Percentiles rank a stretch among this genome's conserved stretches.
Conservation (phyloP, 768 basidiomycete species). For the Hygrophoropsis aurantiaca region DNA sequence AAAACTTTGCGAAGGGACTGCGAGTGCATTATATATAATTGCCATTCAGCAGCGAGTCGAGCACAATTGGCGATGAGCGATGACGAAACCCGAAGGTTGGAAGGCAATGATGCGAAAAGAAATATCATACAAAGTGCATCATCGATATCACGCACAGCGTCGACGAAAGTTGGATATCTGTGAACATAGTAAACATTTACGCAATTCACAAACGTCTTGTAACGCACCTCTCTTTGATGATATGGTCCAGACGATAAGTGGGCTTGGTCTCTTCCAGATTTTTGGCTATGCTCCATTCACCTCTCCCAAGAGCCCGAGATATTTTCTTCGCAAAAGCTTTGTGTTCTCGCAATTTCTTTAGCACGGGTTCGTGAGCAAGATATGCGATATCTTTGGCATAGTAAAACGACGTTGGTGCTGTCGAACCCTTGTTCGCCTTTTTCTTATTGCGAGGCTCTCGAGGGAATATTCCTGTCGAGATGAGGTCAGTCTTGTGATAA, state of each 20-base stretch:
- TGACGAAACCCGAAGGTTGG: slow-evolving; percentile 77
- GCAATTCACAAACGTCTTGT: background rate
- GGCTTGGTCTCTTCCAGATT: slow-evolving; percentile 93
- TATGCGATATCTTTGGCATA: slow-evolving; percentile 98
- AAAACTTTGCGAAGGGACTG: slow-evolving; percentile 86
- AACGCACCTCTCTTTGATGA: slow-evolving; percentile 92
- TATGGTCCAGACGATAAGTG: slow-evolving; percentile 88
- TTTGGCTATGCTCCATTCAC: slow-evolving; percentile 95
- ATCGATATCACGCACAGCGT: slow-evolving; percentile 94
- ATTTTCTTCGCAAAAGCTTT: slow-evolving; percentile 98
- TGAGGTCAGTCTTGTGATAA: slow-evolving; percentile 8
- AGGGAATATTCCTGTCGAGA: slow-evolving; percentile 83
- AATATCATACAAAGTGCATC: slow-evolving; percentile 95
- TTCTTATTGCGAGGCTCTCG: slow-evolving; percentile 92
- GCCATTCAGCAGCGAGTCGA: slow-evolving; percentile 92
- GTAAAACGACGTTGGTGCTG: slow-evolving; percentile 96
- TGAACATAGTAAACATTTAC: slow-evolving; percentile 10
- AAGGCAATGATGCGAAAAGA: slow-evolving; percentile 89
- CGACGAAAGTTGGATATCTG: slow-evolving; percentile 96
- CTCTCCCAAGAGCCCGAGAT: slow-evolving; percentile 85
- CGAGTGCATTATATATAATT: slow-evolving; percentile 90
- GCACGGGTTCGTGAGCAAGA: slow-evolving; percentile 92
- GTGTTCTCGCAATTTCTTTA: slow-evolving; percentile 92
- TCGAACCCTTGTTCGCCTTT: slow-evolving; percentile 95
- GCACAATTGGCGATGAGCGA: slow-evolving; percentile 89